Evolutionary conservation across 257 asterid species (phyloP).

Genomic region (Ballota nigra): DNA sequence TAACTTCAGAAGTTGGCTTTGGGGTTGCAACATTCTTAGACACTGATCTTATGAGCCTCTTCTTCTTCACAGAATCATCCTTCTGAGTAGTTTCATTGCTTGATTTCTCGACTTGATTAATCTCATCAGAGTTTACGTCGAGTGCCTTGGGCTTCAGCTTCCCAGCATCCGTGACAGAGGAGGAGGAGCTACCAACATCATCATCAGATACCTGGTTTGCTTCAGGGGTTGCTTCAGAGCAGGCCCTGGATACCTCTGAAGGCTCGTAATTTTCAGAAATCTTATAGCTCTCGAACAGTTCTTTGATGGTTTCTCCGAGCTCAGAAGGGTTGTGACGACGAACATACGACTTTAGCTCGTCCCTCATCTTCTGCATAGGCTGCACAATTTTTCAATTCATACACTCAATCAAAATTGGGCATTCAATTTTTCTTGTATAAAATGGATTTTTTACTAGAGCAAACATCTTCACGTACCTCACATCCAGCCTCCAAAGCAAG

Average conservation of each 20-base stretch:
- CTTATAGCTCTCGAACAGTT: conserved; percentile 60
- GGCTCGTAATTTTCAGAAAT: conserved; percentile 54
- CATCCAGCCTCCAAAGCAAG: conserved; percentile 87
- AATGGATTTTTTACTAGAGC: neutral
- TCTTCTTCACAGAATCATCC: conserved; percentile 27
- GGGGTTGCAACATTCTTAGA: conserved; percentile 37
- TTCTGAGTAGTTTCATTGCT: conserved; percentile 31
- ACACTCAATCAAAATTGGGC: neutral
- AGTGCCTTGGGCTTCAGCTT: conserved; percentile 43
- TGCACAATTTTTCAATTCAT: conserved; percentile 24
- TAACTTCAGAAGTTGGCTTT: conserved; percentile 39
- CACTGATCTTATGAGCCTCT: conserved; percentile 38
- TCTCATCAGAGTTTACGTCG: conserved; percentile 32
- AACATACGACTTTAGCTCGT: conserved; percentile 66
- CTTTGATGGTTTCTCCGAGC: conserved; percentile 56
- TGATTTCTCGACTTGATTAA: conserved; percentile 35
- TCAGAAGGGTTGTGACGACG: conserved; percentile 52
- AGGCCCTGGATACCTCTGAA: conserved; percentile 49
- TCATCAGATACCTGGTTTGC: conserved; percentile 60
- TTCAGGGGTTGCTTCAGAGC: conserved; percentile 61
- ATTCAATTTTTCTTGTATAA: neutral
- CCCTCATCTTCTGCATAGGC: conserved; percentile 76
- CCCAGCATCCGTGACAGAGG: conserved; percentile 48
- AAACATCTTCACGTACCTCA: conserved; percentile 48
- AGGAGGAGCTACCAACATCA: conserved; percentile 55